Evolutionary conservation across 768 basidiomycete species (phyloP), one percentile per base, ranked within the genome.

Genomic region (Trichaptum fuscoviolaceum): DNA sequence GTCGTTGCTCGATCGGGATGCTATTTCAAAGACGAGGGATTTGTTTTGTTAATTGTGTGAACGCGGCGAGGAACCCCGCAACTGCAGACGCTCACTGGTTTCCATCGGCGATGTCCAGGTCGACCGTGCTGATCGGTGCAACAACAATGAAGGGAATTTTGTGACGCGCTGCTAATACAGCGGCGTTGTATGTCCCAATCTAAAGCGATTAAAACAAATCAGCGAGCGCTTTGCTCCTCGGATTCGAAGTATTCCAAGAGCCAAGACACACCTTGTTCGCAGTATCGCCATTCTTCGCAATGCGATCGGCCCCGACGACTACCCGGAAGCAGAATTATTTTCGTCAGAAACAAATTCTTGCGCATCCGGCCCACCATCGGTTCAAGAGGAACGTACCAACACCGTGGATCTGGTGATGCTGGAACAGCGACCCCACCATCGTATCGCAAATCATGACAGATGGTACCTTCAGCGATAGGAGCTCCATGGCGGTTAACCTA

Each of bases 371-470:
- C 30, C 4, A 30, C 2, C 3, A 52, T 12, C 42, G 42, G 42
- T 3, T 61, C 24, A 59, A 57, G 34, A 34, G 15, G 61, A 63
- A 65, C 87, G 70, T 68, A 92, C 91, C 87, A 65, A 95, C 87
- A 27, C 88, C 92, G 71, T 95, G 91, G 64, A 96, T 92, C 24
- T 83, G 76, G 73, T 92, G 83, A 73, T 95, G 87, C 73, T 96
- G 93, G 80, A 99, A 93, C 63, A 98, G 78, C 0, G 94, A 96
- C 9, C 96, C 96, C 20, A 99, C 93, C 92, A 97, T 97, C 36
- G 93, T 96, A 73, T 99, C 96, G 73, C 95, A 96, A 62, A 99
- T 89, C 94, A 99, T 96, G 5, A 90, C 87, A 4, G 92, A 91
- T 0, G 94, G 91, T 17, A 96, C 90, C 36, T 86, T 80, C 59